A percentile compares a stretch with the other conserved stretches of the same genome.
Evolutionary conservation across 345 rosid genomes (phyloP).

Genomic region (Gossypium rotundifolium): DNA sequence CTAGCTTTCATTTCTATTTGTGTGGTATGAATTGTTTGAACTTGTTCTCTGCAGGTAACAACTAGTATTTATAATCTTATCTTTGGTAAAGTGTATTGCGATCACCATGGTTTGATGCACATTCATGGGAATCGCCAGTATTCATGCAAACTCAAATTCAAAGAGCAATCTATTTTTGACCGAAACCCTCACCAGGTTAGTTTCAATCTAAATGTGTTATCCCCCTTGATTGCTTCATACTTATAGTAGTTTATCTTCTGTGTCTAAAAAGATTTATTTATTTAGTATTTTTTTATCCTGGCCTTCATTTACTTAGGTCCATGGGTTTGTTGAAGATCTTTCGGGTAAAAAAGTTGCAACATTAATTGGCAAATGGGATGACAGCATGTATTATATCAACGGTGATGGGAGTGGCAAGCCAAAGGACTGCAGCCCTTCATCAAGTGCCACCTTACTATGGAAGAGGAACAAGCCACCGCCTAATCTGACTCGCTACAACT

Average conservation of each 20-base stretch:
- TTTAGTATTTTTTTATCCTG: neutral
- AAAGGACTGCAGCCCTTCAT: conserved; percentile 40
- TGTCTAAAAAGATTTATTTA: neutral
- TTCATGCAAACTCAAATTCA: conserved; percentile 90
- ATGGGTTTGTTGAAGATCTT: conserved; percentile 81
- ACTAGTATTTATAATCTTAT: conserved; percentile 94
- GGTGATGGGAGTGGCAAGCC: conserved; percentile 54
- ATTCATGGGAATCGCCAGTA: conserved; percentile 70
- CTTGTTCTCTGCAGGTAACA: conserved; percentile 55
- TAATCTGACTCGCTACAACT: conserved; percentile 83
- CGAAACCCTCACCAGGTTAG: conserved; percentile 92
- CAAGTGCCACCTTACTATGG: conserved; percentile 73
- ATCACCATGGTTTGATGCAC: conserved; percentile 91
- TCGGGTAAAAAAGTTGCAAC: conserved; percentile 59
- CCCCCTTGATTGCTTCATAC: neutral
- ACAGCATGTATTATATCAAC: conserved; percentile 56
- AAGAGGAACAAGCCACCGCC: conserved; percentile 65
- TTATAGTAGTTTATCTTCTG: neutral
- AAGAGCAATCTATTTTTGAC: conserved; percentile 85
- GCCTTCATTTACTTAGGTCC: conserved; percentile 42
- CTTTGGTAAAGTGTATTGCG: conserved; percentile 85
- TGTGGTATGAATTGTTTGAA: neutral
- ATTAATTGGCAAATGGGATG: conserved; percentile 93
- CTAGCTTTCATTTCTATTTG: conserved; percentile 11
- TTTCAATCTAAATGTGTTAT: neutral